Conservation (phyloP, 441 rosid species). For the Arabidopsis hybrid region DNA sequence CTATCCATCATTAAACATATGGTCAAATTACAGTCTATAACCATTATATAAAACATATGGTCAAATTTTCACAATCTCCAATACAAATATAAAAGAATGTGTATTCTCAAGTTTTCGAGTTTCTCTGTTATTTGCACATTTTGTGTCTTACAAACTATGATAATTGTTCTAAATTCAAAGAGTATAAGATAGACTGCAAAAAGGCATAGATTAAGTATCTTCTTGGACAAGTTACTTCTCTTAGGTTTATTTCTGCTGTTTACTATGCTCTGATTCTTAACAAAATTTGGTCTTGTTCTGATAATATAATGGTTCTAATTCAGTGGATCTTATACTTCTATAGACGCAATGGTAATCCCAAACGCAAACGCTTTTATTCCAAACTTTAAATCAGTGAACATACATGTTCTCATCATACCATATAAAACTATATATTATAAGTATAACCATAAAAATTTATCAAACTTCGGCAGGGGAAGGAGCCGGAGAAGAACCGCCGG, state of each 20-base stretch:
- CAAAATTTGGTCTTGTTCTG: background rate
- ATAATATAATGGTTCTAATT: background rate
- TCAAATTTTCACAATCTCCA: background rate
- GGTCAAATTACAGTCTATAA: background rate
- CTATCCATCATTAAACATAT: background rate
- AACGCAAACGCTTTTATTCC: background rate
- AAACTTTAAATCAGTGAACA: conserved; percentile 14
- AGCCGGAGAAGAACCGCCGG: conserved; percentile 51
- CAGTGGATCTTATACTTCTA: background rate
- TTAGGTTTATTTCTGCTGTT: background rate
- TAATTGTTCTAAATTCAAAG: background rate
- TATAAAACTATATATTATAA: background rate
- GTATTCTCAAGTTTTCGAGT: background rate
- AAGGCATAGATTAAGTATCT: background rate
- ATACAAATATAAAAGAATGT: background rate
- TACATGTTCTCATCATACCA: conserved; percentile 5
- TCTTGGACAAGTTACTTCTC: background rate
- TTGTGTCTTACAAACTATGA: background rate
- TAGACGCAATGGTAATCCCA: background rate
- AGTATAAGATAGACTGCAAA: background rate
- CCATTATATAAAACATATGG: background rate
- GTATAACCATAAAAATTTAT: background rate
- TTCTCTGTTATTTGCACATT: too few relatives aligned
- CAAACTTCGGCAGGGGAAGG: conserved; percentile 35
- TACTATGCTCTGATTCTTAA: background rate